phyloP scores from a whole-genome alignment of 2,329 filamentous ascomycete species.

The Mycogone perniciosa region DNA sequence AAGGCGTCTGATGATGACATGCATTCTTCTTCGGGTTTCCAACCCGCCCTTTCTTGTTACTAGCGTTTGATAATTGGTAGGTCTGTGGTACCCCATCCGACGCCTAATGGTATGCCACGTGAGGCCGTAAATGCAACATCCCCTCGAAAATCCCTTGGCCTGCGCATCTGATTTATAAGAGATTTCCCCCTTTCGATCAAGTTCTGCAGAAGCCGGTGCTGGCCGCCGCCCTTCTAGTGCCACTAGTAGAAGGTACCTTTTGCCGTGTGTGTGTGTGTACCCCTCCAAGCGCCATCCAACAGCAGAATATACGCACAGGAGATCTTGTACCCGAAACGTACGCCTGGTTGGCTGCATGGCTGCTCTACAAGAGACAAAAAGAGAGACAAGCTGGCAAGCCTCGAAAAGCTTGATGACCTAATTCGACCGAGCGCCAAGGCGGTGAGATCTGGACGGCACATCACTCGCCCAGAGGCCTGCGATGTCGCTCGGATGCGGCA shows the following conservation, averaged over 20 bases:
- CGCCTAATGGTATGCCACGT: too few species aligned
- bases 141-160: too few species aligned
- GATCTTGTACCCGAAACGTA: too few species aligned
- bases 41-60: too few species aligned
- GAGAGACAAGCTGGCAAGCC: background rate
- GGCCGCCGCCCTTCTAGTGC: background rate
- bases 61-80: too few species aligned
- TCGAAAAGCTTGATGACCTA: background rate
- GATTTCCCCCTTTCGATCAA: background rate
- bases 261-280: background rate
- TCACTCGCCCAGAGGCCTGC: background rate
- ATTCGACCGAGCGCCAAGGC: background rate
- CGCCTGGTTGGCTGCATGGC: too few species aligned
- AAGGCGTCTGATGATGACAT: too few species aligned
- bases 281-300: background rate
- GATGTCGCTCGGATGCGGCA: background rate
- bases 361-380: background rate
- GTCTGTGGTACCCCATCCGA: too few species aligned
- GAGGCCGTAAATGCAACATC: too few species aligned
- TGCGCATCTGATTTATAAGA: constrained; percentile 8
- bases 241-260: too few species aligned
- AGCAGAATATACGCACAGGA: too few species aligned
- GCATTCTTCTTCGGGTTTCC: too few species aligned
- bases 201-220: constrained; percentile 7
- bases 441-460: background rate